Base-by-base conservation (phyloP, 495 filamentous ascomycete genomes). In the Ramalina peruviana region DNA sequence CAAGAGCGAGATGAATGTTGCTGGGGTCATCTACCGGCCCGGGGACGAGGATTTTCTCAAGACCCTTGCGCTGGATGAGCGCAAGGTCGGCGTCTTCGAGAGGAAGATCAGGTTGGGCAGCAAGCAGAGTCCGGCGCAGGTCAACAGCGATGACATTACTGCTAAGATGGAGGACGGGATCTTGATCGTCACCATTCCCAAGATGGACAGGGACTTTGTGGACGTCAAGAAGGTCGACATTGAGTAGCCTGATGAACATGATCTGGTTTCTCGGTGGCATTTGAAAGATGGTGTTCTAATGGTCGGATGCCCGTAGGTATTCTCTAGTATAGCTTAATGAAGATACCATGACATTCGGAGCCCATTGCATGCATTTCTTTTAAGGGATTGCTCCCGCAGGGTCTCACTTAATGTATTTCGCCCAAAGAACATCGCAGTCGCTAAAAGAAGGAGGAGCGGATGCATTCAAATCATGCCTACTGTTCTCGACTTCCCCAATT, bases 131-230 rank as follows among this genome's bases (percentile, higher is more conserved):
- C 77, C 81, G 48, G 82, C 80, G 10, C 66, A 72, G 55, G 70
- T 89, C 3, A 76, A 83, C 58, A 68, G 69, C 0, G 74, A 83
- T 50, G 66, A 58, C 12, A 88, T 89, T 60, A 74, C 68, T 2
- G 86, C 85, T 3, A 88, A 78, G 61, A 62, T 86, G 62, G 78
- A 83, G 55, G 76, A 84, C 63, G 79, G 86, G 54, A 65, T 87
- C 21, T 62, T 87, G 46, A 68, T 66, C 49, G 69, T 87, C n/a
- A 74, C 66, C 19, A 72, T 90, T 11, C 84, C 82, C 3, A 88
- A 88, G 68, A 61, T 65, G 15, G 76, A 81, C 20, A 56, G 46
- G 26, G 61, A 63, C 23, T 61, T 56, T 42, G 61, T 64, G 13
- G 60, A 63, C 16, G 62, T 64, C 20, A 64, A 59, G 55, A 62